Evolutionary conservation across 1,139 yeast species (phyloP), one percentile per base, ranked within the genome.

Genomic region (Lodderomyces orthopsilosis): DNA sequence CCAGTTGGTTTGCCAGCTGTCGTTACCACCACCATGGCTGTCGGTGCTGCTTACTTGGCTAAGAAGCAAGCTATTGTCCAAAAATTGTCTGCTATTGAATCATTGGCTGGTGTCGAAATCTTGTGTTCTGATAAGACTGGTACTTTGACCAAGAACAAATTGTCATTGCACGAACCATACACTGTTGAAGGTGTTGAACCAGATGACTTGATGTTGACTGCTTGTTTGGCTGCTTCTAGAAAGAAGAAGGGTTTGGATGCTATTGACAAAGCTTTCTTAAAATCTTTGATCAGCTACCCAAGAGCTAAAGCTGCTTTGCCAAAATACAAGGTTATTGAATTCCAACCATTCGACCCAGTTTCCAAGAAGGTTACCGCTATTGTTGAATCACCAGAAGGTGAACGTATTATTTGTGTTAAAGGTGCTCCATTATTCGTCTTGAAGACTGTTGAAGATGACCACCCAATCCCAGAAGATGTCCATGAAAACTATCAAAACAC

Each of bases 1-100:
- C 98, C 98, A 74, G 98, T 91, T 63, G 98, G 98, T 86, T 83
- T 91, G 68, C 98, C 98, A 72, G 98, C 96, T 70, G 98, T 91
- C 67, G 96, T 91, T 61, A 91, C 98, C 79, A 91, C 97, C 63
- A 91, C 98, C 70, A 89, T 91, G 95, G 98, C 98, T 73, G 98
- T 91, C 72, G 97, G 97, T 83, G 98, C 98, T 69, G 97, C 97
- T 67, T 90, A 90, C 88, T 81, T 91, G 66, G 98, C 98, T 64
- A 90, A 90, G 83, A 90, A 90, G 76, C 90, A 90, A 78, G 98
- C 97, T 61, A 91, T 91, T 80, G 98, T 91, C 60, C 97, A 91
- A 78, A 91, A 91, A 74, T 82, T 91, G 66, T 88, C 96, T 71
- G 98, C 98, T 57, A 91, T 91, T 75, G 98, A 91, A 79, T 90